These are phyloP conservation scores for Epipyxis sp. DNA, from an alignment of 108 stramenopile species.

Conservation along the genomic window DNA sequence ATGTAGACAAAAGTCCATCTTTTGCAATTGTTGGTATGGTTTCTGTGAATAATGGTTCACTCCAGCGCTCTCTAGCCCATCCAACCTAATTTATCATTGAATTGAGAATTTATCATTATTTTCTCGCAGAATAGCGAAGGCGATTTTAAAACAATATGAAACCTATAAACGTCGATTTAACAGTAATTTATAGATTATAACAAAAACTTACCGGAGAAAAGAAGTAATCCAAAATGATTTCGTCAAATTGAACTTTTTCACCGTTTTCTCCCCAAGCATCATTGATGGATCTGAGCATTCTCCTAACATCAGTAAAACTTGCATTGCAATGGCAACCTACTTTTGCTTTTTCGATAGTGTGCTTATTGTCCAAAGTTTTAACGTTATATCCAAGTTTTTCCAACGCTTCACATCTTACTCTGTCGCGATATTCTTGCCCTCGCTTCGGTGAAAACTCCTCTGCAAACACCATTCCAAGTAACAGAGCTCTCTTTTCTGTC, in stretches of 20 bases:
- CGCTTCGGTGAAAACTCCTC: conserved; percentile 1
- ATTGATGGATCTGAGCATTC: conserved; percentile 9
- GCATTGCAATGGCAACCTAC: neutral
- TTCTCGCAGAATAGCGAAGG: neutral
- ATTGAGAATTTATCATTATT: neutral
- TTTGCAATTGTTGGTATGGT: conserved; percentile 1
- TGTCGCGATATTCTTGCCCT: conserved; percentile 30
- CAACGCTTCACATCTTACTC: conserved; percentile 25
- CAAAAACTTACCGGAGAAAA: conserved; percentile 25
- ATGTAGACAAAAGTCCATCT: neutral
- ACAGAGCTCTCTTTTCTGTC: neutral
- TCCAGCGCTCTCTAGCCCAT: conserved; percentile 24
- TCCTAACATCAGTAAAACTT: conserved; percentile 7
- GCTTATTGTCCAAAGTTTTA: conserved; percentile 22
- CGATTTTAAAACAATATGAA: no score
- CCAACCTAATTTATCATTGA: conserved; percentile 11
- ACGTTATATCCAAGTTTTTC: neutral
- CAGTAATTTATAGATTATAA: no score
- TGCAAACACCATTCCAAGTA: conserved; percentile 20
- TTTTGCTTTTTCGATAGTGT: conserved; percentile 13
- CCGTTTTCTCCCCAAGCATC: neutral
- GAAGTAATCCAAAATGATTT: conserved; percentile 32
- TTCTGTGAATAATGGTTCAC: neutral
- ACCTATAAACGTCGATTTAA: no score
- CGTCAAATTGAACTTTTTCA: neutral